Percentiles rank a stretch among this genome's conserved stretches.
Conservation (phyloP, 768 basidiomycete species). For the Grammothele lineata region DNA sequence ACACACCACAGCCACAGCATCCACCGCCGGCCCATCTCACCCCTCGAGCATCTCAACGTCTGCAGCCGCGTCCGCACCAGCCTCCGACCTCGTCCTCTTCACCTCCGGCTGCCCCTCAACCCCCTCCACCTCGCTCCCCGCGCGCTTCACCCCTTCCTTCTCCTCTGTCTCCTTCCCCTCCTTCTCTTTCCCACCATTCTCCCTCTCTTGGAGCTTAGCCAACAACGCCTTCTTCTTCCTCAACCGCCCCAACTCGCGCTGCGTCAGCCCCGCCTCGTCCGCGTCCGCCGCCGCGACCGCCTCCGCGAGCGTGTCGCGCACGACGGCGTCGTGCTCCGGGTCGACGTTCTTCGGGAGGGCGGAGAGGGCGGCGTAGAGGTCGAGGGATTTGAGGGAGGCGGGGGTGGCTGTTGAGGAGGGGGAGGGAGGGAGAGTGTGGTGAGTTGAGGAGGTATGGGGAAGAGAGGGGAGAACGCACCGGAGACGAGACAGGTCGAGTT, state of each 20-base stretch:
- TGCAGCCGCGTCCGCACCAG: constrained; percentile 4
- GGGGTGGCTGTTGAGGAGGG: neutral
- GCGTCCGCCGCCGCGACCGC: constrained; percentile 6
- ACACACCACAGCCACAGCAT: too few relatives aligned
- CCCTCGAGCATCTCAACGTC: too few relatives aligned
- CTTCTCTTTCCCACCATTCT: too few relatives aligned
- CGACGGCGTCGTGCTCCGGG: constrained; percentile 39
- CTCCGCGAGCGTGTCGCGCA: constrained; percentile 24
- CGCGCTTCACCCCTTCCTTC: constrained; percentile 11
- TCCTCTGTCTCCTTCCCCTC: too few relatives aligned
- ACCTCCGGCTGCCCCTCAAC: constrained; percentile 28
- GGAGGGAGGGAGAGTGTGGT: neutral
- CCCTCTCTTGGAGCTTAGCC: constrained; percentile 24
- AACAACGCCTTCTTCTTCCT: constrained; percentile 48
- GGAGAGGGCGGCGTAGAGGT: constrained; percentile 55
- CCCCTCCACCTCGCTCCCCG: constrained; percentile 5
- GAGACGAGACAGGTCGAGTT: constrained; percentile 41
- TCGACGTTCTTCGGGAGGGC: constrained; percentile 59
- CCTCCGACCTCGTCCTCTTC: constrained; percentile 35
- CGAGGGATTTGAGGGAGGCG: constrained; percentile 48
- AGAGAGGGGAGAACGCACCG: constrained; percentile 42
- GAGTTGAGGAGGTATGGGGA: neutral
- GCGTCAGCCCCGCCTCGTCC: constrained; percentile 33
- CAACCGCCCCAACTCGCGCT: constrained; percentile 43
- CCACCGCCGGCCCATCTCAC: too few relatives aligned